These are phyloP conservation scores for Paraphaeosphaeria sporulosa DNA, from an alignment of 2,329 filamentous ascomycete genomes.

Conservation along the genomic window DNA sequence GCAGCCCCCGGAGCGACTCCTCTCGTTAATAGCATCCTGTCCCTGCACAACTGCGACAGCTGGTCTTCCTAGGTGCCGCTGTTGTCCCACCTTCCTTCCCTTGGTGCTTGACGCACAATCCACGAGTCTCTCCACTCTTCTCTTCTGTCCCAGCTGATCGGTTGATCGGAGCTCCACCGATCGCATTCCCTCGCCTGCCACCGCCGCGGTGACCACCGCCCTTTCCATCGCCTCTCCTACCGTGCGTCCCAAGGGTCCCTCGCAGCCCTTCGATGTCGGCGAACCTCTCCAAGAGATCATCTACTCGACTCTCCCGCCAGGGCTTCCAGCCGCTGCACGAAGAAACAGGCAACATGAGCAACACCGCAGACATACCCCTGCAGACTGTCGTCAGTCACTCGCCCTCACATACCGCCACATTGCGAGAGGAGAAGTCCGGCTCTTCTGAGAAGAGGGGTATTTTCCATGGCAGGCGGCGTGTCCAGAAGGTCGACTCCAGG, in stretches of 20 bases:
- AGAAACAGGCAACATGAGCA: constrained; percentile 49
- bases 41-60: constrained; percentile 21
- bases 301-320: constrained; percentile 39
- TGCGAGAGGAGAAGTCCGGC: constrained; percentile 29
- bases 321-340: constrained; percentile 44
- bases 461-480: constrained; percentile 47
- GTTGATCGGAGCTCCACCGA: constrained; percentile 15
- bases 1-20: constrained; percentile 25
- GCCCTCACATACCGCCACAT: constrained; percentile 44
- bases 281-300: constrained; percentile 25
- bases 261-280: constrained; percentile 22
- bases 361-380: constrained; percentile 68
- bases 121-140: constrained; percentile 8
- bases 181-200: background rate
- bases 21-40: constrained; percentile 21
- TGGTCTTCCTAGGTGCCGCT: constrained; percentile 40
- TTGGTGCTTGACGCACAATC: constrained; percentile 43
- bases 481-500: constrained; percentile 37
- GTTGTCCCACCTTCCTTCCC: constrained; percentile 23
- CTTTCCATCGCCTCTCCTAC: background rate
- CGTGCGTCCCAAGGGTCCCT: background rate
- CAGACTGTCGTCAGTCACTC: constrained; percentile 61
- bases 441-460: constrained; percentile 50
- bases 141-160: constrained; percentile 14
- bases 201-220: background rate